Evolutionary conservation across 805 yeast genomes (phyloP).

Genomic region (Wickerhamomyces bovis): DNA sequence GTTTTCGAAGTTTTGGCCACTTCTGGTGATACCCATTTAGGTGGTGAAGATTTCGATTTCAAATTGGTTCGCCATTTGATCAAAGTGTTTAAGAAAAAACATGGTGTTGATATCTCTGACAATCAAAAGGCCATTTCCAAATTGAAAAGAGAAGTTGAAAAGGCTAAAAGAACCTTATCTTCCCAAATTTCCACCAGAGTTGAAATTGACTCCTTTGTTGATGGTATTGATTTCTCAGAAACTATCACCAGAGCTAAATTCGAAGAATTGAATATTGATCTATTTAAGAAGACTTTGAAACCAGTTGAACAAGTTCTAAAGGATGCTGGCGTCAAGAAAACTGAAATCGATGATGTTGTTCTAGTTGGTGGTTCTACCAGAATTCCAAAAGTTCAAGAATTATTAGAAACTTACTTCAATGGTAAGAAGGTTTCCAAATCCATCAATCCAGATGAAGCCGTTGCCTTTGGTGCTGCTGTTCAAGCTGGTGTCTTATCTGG

Average conservation of each 20-base stretch:
- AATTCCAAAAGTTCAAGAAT: slow-evolving; percentile 96
- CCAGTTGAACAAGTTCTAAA: slow-evolving; percentile 95
- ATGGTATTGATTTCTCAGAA: slow-evolving; percentile 94
- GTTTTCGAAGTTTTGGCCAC: slow-evolving; percentile 90
- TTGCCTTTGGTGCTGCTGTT: slow-evolving; percentile 98
- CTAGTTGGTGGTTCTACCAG: slow-evolving; percentile 99
- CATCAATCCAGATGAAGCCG: slow-evolving; percentile 99
- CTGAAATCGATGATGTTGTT: slow-evolving; percentile 90
- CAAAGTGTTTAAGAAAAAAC: slow-evolving; percentile 88
- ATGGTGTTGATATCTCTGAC: slow-evolving; percentile 72
- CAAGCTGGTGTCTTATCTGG: slow-evolving; percentile 98
- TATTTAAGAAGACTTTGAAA: slow-evolving; percentile 90
- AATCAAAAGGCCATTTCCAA: slow-evolving; percentile 87
- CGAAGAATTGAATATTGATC: slow-evolving; percentile 89
- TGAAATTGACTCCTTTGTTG: slow-evolving; percentile 91
- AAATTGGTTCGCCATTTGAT: slow-evolving; percentile 83
- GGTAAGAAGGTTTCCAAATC: slow-evolving; percentile 97
- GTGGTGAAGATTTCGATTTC: slow-evolving; percentile 96
- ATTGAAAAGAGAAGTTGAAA: slow-evolving; percentile 95
- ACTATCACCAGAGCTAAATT: slow-evolving; percentile 96
- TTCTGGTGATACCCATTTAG: slow-evolving; percentile 94
- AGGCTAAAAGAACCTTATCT: slow-evolving; percentile 94
- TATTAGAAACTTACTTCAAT: slow-evolving; percentile 82
- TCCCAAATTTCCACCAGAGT: slow-evolving; percentile 93
- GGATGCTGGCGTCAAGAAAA: slow-evolving; percentile 84